Base-by-base conservation (phyloP, 768 basidiomycete genomes). In the Flagelloscypha sp. region DNA sequence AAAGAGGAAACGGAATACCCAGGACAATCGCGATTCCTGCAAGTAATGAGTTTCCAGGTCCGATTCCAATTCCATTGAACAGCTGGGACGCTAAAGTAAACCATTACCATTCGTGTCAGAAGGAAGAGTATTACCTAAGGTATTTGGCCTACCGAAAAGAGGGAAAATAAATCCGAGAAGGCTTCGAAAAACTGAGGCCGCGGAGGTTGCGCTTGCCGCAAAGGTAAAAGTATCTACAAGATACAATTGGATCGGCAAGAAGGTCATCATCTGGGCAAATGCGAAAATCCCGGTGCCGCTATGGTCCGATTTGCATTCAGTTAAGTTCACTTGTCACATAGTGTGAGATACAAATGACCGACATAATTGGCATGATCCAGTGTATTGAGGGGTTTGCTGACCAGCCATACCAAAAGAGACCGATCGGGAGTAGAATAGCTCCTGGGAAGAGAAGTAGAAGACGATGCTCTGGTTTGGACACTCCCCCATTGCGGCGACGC, bases 341-440 rank as follows among this genome's bases (percentile, higher is more conserved):
- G n/a, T n/a, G n/a, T n/a, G n/a, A n/a, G n/a, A n/a, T n/a, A n/a
- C n/a, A n/a, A n/a, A n/a, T n/a, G n/a, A n/a, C n/a, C n/a, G n/a
- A n/a, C n/a, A 64, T 57, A 38, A 73, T 66, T 16, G 70, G 70
- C 66, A 72, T 67, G 28, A 70, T 68, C 67, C 66, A 72, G 36
- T 73, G 70, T 1, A 62, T 40, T 20, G 33, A 38, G 0, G 59
- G 59, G 38, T 71, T 53, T 5, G 70, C 72, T 7, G 70, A 68
- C 72, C 72, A 73, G 7, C 72, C 72, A 42, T 72, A 73, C 72
- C 70, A 72, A 35, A 31, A 31, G 9, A 31, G 30, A 31, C 30
- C 12, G 17, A 31, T 31, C 12, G 30, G 30, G 19, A 31, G 8
- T 9, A 17, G 8, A 8, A 31, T 9, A 18, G 30, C 8, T 8